Conservation (phyloP, 2,329 filamentous ascomycete genomes). For the Talaromyces verruculosus region DNA sequence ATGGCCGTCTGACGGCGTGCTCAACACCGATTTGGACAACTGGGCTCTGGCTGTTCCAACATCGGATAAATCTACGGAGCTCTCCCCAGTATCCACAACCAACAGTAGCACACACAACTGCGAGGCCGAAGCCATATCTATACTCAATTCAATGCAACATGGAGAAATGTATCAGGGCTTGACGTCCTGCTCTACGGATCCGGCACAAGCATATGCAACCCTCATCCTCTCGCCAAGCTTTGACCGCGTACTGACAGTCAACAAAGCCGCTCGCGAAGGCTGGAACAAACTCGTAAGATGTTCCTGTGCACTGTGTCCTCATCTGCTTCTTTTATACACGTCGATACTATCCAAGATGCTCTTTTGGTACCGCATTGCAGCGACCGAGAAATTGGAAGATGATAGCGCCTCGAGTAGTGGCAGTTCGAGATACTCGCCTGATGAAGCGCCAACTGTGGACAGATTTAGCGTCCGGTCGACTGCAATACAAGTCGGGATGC, state of each 20-base stretch:
- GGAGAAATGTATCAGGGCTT: constrained; percentile 8
- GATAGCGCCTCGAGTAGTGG: background rate
- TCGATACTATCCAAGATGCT: constrained; percentile 15
- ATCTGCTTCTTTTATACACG: constrained; percentile 5
- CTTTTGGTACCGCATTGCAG: constrained; percentile 17
- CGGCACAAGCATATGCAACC: background rate
- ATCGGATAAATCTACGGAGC: background rate
- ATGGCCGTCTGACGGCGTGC: background rate
- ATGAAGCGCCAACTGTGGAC: background rate
- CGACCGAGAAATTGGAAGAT: constrained; percentile 1
- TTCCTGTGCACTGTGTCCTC: constrained; percentile 14
- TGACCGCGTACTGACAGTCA: constrained; percentile 8
- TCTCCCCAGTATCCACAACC: background rate
- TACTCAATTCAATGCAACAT: constrained; percentile 14
- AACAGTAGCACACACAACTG: constrained; percentile 12
- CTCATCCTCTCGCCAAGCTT: constrained; percentile 6
- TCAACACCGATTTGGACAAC: background rate
- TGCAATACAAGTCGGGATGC: background rate
- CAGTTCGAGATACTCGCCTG: background rate
- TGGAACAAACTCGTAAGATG: constrained; percentile 7
- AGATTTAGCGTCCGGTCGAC: constrained; percentile 7
- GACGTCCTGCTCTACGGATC: background rate
- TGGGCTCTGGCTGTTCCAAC: background rate
- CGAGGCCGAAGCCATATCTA: constrained; percentile 13
- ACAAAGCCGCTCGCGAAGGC: constrained; percentile 3